Conservation (phyloP, 2,329 filamentous ascomycete species). For the Rhexocercosporidium sp. region DNA sequence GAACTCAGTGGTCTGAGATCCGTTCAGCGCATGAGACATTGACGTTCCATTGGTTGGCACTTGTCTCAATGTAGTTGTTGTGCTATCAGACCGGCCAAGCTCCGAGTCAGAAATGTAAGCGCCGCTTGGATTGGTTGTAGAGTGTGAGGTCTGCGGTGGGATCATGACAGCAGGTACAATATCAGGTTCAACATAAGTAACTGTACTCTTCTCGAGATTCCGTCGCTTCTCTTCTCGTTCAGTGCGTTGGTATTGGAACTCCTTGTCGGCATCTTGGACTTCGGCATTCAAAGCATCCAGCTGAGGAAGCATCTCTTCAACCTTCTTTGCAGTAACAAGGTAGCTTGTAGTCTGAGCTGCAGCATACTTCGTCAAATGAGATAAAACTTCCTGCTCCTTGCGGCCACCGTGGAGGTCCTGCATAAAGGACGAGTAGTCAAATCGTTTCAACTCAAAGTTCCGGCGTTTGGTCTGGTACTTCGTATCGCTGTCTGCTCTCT, state of each 20-base stretch:
- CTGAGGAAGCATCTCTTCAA: conserved; percentile 86
- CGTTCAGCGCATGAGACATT: conserved; percentile 42
- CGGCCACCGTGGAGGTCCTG: conserved; percentile 98
- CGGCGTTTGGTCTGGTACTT: conserved; percentile 95
- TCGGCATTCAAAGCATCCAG: conserved; percentile 87
- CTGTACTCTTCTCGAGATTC: conserved; percentile 85
- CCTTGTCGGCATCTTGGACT: conserved; percentile 93
- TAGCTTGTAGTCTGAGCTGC: conserved; percentile 88
- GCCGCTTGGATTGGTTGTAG: conserved; percentile 34
- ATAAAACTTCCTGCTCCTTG: conserved; percentile 96
- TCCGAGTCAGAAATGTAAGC: conserved; percentile 68
- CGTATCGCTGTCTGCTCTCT: conserved; percentile 89
- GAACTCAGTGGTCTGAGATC: conserved; percentile 32
- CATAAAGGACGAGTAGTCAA: conserved; percentile 99
- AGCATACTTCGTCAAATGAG: conserved; percentile 91
- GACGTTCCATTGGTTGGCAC: conserved; percentile 51
- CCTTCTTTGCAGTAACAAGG: conserved; percentile 80
- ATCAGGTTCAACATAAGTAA: conserved; percentile 73
- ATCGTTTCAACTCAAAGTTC: conserved; percentile 95
- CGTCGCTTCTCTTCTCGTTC: conserved; percentile 95
- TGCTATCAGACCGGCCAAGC: conserved; percentile 75
- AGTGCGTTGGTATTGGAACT: conserved; percentile 93
- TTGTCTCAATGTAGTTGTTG: conserved; percentile 67
- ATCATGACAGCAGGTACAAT: conserved; percentile 51
- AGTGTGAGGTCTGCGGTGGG: conserved; percentile 38